A percentile compares a stretch with the other conserved stretches of the same genome.
Evolutionary conservation across 495 filamentous ascomycete genomes (phyloP).

Genomic region (Geopyxis carbonaria): DNA sequence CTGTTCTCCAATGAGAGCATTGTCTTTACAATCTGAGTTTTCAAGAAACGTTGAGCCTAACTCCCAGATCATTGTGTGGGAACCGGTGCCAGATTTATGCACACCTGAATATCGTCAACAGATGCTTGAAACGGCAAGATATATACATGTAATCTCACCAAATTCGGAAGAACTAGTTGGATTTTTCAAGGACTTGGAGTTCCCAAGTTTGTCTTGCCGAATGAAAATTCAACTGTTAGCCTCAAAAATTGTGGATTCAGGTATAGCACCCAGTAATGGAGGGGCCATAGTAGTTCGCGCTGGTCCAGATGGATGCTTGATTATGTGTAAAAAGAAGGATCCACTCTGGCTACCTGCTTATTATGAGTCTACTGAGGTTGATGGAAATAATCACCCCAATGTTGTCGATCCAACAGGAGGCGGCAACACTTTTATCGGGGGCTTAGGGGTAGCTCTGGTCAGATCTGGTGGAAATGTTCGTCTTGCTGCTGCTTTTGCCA

Average conservation of each 20-base stretch:
- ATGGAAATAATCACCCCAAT: slow-evolving; percentile 25
- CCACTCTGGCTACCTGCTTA: slow-evolving; percentile 38
- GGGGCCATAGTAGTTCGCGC: slow-evolving; percentile 37
- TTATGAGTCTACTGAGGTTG: slow-evolving; percentile 24
- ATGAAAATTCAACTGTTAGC: too few relatives aligned
- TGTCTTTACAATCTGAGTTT: slow-evolving; percentile 26
- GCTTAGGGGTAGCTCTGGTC: slow-evolving; percentile 56
- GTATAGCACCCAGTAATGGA: slow-evolving; percentile 29
- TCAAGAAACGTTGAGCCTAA: neutral
- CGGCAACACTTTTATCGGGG: slow-evolving; percentile 84
- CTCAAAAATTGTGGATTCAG: too few relatives aligned
- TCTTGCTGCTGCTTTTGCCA: slow-evolving; percentile 58
- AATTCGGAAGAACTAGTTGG: slow-evolving; percentile 73
- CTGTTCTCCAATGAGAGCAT: slow-evolving; percentile 49
- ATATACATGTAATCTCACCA: slow-evolving; percentile 72
- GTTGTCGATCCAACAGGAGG: slow-evolving; percentile 93
- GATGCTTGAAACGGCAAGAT: slow-evolving; percentile 14
- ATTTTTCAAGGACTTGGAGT: slow-evolving; percentile 47
- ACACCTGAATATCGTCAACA: slow-evolving; percentile 33
- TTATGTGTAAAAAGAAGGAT: slow-evolving; percentile 21
- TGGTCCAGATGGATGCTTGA: slow-evolving; percentile 31
- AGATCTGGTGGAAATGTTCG: slow-evolving; percentile 40
- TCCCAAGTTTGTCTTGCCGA: too few relatives aligned
- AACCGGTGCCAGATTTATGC: slow-evolving; percentile 82
- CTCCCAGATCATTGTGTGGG: slow-evolving; percentile 60